Evolutionary conservation across 805 yeast genomes (phyloP), one percentile per base, ranked within the genome.

Genomic region (Saccharomycopsis capsularis): DNA sequence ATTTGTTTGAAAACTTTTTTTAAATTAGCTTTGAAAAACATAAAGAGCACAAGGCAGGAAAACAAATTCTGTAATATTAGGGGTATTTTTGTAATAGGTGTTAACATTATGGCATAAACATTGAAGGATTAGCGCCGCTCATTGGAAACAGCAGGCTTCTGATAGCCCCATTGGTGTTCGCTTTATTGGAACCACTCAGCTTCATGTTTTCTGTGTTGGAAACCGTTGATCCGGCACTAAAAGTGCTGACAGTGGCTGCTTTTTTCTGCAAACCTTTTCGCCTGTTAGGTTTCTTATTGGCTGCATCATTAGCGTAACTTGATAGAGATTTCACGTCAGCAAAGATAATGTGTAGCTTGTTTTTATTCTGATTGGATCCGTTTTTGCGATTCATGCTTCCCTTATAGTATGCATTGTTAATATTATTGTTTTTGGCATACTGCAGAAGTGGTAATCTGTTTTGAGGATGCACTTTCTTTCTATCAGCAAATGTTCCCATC

Each of bases 401-500:
- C n/a, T n/a, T n/a, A n/a, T n/a, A n/a, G n/a, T n/a, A n/a, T n/a
- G n/a, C 30, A 7, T 23, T 42, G 25, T 29, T 29, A 11, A 24
- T 23, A 11, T 24, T 40, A 5, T 13, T 21, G 37, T 42, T 42
- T 29, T 18, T n/a, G 21, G 15, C 13, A 16, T 27, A 29, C 3
- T 11, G 9, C 11, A 5, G 38, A 9, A 22, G 24, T 34, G 6
- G 7, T 21, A 5, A 18, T 22, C 18, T 25, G 3, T n/a, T 24
- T n/a, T 19, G 35, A 40, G 19, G 35, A 11, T 23, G 22, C 21
- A 34, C 16, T 13, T 37, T 30, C 4, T 37, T 40, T 6, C 23
- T 40, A 15, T 51, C 53, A 15, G 43, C 52, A 48, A 51, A 51
- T 9, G 54, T 51, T 16, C 54, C 54, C 54, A 51, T 51, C 4